Base-by-base conservation (phyloP, 2,329 filamentous ascomycete genomes). In the Aspergillus versicolor region DNA sequence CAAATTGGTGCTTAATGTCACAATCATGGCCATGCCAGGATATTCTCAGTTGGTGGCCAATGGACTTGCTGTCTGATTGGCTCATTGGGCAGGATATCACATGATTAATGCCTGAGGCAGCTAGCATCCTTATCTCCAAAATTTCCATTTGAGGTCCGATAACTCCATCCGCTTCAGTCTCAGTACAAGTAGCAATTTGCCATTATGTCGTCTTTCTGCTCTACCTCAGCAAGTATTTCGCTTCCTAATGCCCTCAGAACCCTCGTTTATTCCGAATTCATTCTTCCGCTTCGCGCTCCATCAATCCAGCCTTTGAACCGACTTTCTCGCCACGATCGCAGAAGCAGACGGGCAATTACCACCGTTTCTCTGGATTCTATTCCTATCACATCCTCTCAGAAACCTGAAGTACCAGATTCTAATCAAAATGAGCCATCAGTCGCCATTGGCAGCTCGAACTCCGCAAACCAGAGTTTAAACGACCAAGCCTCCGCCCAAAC, bases 161-260 rank as follows among this genome's bases (percentile, higher is more conserved):
- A 45, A 9, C 17, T 17, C 8, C 24, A 42, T 45, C 22, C 9
- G 43, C 5, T 8, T 45, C 21, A n/a, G 15, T 30, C 11, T 45
- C 27, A 19, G 4, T 34, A 47, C 5, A 24, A 7, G 8, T 48
- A 13, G 19, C 34, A 3, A 38, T 19, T 24, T 17, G 21, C n/a
- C 22, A 44, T 11, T 12, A 71, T 71, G 67, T 56, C 58, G 15
- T 52, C 47, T 9, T 56, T 61, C 47, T 72, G 65, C 46, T 37
- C 61, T 45, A 59, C 63, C 3, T 67, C 69, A n/a, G 61, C 67
- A 2, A 68, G 51, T 12, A 45, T 71, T 54, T 61, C 64, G 27
- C 55, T 72, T 12, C 61, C 71, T 11, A 61, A 54, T 4, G 41
- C 68, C 9, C 54, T 73, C 13, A 64, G 61, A 50, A 64, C 59